These are phyloP conservation scores for Leccinellum luteum DNA, from an alignment of 768 basidiomycete species.

Conservation along the genomic window DNA sequence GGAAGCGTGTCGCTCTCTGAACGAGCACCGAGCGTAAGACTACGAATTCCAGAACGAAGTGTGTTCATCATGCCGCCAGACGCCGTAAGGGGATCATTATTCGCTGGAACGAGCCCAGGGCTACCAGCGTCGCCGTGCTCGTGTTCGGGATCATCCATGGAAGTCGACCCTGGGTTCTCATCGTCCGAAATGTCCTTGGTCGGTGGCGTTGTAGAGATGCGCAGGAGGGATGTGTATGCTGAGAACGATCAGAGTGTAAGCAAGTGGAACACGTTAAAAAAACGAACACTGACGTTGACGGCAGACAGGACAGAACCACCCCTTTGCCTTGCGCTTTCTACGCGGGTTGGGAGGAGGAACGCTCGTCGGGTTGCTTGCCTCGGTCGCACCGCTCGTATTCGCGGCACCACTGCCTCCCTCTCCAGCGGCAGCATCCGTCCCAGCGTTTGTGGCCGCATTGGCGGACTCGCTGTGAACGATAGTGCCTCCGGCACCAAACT, in stretches of 20 bases:
- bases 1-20: slow-evolving; percentile 28
- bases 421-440: slow-evolving; percentile 22
- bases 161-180: slow-evolving; percentile 24
- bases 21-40: slow-evolving; percentile 17
- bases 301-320: slow-evolving; percentile 97
- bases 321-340: slow-evolving; percentile 90
- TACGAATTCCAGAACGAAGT: slow-evolving; percentile 30
- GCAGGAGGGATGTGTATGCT: slow-evolving; percentile 88
- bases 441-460: slow-evolving; percentile 28
- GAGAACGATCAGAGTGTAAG: background rate
- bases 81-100: slow-evolving; percentile 12
- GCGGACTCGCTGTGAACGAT: slow-evolving; percentile 58
- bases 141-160: slow-evolving; percentile 26
- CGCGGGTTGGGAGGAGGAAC: slow-evolving; percentile 44
- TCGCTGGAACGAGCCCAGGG: background rate
- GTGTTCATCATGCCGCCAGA: slow-evolving; percentile 22
- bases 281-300: slow-evolving; percentile 74
- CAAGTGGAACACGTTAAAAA: background rate
- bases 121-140: slow-evolving; percentile 13
- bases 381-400: slow-evolving; percentile 21
- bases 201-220: slow-evolving; percentile 72
- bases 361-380: slow-evolving; percentile 21
- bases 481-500: slow-evolving; percentile 90
- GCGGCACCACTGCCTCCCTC: slow-evolving; percentile 18
- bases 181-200: slow-evolving; percentile 38